Percentiles rank a stretch among this genome's conserved stretches.
Evolutionary conservation across 2,329 filamentous ascomycete species (phyloP).

Genomic region (Davidsoniella australis): DNA sequence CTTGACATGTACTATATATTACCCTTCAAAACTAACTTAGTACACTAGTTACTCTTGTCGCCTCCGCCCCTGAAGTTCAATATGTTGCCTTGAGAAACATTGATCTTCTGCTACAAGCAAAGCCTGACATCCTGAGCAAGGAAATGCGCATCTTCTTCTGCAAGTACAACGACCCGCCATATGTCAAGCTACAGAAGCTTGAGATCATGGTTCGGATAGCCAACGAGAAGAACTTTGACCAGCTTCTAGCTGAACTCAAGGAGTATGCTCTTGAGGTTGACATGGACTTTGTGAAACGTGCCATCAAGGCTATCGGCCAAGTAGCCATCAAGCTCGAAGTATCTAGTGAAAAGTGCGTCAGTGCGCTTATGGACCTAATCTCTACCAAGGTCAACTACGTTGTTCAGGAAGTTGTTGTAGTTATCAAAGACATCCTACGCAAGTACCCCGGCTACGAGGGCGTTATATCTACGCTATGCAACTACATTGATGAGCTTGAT

Average conservation of each 20-base stretch:
- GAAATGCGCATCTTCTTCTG: constrained; percentile 98
- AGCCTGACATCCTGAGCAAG: constrained; percentile 91
- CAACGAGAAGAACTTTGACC: constrained; percentile 91
- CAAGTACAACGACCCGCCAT: constrained; percentile 98
- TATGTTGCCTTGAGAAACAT: constrained; percentile 95
- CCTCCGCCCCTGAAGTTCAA: constrained; percentile 90
- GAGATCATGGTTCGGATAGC: constrained; percentile 99
- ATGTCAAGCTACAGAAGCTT: constrained; percentile 92
- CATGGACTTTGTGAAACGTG: constrained; percentile 93
- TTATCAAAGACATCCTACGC: constrained; percentile 95
- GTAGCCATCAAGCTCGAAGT: constrained; percentile 97
- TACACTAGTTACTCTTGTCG: constrained; percentile 69
- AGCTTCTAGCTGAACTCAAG: constrained; percentile 82
- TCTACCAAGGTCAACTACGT: constrained; percentile 98
- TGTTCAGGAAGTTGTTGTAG: constrained; percentile 94
- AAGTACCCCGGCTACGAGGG: constrained; percentile 97
- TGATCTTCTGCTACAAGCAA: constrained; percentile 84
- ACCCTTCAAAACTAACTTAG: neutral
- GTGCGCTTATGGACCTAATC: constrained; percentile 81
- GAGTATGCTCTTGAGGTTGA: constrained; percentile 97
- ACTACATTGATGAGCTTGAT: constrained; percentile 92
- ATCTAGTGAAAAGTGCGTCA: constrained; percentile 89
- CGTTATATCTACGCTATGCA: constrained; percentile 88
- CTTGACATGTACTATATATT: neutral
- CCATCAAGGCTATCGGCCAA: constrained; percentile 91